A percentile compares a stretch with the other conserved stretches of the same genome.
These are phyloP conservation scores for Saccharum spontaneum DNA, from an alignment of 176 grass and related monocot species.

Conservation along the genomic window DNA sequence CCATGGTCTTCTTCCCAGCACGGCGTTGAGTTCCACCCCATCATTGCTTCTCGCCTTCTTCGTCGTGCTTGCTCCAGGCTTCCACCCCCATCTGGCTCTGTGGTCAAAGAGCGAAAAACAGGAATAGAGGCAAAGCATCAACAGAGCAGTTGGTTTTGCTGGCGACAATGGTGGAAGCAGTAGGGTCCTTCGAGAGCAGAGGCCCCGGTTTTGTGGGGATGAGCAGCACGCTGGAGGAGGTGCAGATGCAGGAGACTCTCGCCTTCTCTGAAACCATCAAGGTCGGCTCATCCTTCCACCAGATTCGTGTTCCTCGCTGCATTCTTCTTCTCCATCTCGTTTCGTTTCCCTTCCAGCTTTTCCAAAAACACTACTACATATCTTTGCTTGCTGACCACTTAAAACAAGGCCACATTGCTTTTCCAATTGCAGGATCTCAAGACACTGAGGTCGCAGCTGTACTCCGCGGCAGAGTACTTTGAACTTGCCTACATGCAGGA, in stretches of 20 bases:
- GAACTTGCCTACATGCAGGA: constrained; percentile 67
- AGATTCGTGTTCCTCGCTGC: neutral
- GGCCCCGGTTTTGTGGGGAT: constrained; percentile 17
- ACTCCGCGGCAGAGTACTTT: constrained; percentile 85
- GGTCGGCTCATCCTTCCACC: constrained; percentile 38
- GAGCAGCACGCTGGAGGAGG: constrained; percentile 56
- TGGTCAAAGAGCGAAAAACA: neutral
- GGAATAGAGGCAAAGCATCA: neutral
- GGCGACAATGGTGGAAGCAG: constrained; percentile 38
- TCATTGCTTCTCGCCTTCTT: neutral
- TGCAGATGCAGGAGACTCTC: constrained; percentile 58
- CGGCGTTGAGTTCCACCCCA: neutral
- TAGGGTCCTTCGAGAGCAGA: constrained; percentile 20
- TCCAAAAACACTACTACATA: neutral
- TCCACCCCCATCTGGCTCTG: neutral
- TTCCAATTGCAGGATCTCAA: constrained; percentile 65
- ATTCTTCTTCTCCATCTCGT: neutral
- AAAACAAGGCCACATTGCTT: neutral
- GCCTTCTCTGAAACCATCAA: constrained; percentile 81
- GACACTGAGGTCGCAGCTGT: constrained; percentile 66
- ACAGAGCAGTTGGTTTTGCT: neutral
- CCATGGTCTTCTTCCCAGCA: constrained; percentile 24
- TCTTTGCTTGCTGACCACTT: neutral
- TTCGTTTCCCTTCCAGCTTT: constrained; percentile 4
- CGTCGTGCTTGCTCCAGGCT: neutral